Percentiles rank a stretch among this genome's conserved stretches.
Conservation (phyloP, 2,329 filamentous ascomycete genomes). For the Dactylellina cionopaga region DNA sequence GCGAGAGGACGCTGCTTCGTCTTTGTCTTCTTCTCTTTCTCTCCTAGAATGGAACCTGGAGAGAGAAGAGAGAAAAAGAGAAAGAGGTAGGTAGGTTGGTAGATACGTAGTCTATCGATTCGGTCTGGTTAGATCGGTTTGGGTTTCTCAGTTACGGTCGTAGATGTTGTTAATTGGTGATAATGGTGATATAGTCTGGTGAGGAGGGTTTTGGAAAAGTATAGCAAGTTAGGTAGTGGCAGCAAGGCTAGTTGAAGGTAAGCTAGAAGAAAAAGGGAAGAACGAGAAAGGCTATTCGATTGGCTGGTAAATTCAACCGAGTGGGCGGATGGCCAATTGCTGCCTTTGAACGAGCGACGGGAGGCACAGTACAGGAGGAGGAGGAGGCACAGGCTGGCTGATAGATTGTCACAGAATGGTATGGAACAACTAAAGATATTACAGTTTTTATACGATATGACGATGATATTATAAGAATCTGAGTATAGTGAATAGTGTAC, state of each 20-base stretch:
- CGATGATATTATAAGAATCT: no score
- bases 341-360: not conserved
- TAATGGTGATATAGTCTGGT: no score
- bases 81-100: not conserved
- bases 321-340: not conserved
- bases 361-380: no score
- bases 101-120: not conserved
- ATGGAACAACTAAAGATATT: no score
- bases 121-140: not conserved
- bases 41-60: conserved; percentile 16
- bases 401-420: no score
- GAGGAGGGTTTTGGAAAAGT: not conserved
- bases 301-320: not conserved
- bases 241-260: not conserved
- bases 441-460: no score
- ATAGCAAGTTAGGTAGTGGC: no score
- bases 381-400: no score
- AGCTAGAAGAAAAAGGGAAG: not conserved
- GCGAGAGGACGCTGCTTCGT: no score
- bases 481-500: not conserved
- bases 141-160: no score
- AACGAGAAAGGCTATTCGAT: not conserved
- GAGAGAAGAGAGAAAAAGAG: not conserved
- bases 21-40: not conserved
- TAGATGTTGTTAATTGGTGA: no score